Evolutionary conservation across 768 basidiomycete genomes (phyloP).

Genomic region (Austroboletus eburneus): DNA sequence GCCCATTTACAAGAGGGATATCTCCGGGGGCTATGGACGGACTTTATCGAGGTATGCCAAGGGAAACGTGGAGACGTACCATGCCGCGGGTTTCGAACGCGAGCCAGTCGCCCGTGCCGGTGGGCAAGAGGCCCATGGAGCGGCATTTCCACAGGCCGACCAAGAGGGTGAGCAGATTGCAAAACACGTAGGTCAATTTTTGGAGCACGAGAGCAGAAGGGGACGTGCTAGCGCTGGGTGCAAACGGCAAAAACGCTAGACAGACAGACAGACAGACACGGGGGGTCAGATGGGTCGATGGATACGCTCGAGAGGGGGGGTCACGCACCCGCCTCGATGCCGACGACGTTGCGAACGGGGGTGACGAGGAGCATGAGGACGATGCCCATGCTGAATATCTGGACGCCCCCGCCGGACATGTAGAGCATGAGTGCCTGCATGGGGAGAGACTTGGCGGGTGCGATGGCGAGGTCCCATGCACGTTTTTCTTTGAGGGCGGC

Average conservation of each 20-base stretch:
- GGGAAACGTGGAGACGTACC: conserved; percentile 33
- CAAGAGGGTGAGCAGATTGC: conserved; percentile 72
- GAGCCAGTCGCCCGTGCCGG: conserved; percentile 91
- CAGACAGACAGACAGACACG: not conserved
- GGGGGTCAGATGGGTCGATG: not conserved
- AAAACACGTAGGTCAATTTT: conserved; percentile 66
- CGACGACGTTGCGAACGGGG: conserved; percentile 79
- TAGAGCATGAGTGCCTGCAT: conserved; percentile 99
- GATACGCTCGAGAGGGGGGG: too few relatives aligned
- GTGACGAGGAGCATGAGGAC: conserved; percentile 87
- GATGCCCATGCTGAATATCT: conserved; percentile 96
- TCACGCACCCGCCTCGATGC: conserved; percentile 70
- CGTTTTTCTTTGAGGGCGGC: conserved; percentile 69
- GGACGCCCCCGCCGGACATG: conserved; percentile 95
- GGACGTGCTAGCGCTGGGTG: conserved; percentile 39
- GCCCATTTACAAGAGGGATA: conserved; percentile 33
- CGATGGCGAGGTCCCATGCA: conserved; percentile 81
- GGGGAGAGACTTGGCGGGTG: conserved; percentile 85
- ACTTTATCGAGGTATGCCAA: not conserved
- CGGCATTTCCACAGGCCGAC: conserved; percentile 93
- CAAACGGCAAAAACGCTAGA: conserved; percentile 73
- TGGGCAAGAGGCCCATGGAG: conserved; percentile 87
- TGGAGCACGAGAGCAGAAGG: conserved; percentile 62
- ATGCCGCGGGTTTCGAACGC: conserved; percentile 81
- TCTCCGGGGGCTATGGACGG: conserved; percentile 39